Conservation (phyloP, 345 rosid genomes). For the Psidium friedrichsthalianum region DNA sequence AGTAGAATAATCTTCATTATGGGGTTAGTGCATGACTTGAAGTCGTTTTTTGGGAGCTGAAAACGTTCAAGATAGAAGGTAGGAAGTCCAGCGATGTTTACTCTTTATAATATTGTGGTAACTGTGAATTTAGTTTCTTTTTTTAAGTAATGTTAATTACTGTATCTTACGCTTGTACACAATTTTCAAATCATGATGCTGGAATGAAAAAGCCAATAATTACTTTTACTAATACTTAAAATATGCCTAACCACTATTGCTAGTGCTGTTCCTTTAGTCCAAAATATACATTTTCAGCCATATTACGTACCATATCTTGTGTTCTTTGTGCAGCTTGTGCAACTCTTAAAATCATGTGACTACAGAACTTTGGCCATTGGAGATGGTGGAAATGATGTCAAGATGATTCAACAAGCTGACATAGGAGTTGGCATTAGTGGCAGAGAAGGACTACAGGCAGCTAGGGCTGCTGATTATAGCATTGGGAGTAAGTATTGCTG, state of each 20-base stretch:
- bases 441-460: constrained; percentile 98
- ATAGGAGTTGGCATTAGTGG: constrained; percentile 98
- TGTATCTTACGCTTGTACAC: not conserved
- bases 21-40: not conserved
- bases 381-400: constrained; percentile 99
- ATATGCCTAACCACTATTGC: not conserved
- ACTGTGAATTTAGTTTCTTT: not conserved
- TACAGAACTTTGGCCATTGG: constrained; percentile 96
- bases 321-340: constrained; percentile 60
- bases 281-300: not conserved
- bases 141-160: not conserved
- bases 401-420: constrained; percentile 99
- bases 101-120: not conserved
- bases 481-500: constrained; percentile 65
- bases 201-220: not conserved
- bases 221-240: not conserved
- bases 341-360: constrained; percentile 84
- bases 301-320: not conserved
- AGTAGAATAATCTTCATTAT: not conserved
- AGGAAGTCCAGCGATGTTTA: not conserved
- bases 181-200: not conserved
- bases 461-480: constrained; percentile 98
- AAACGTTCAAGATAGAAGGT: not conserved
- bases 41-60: not conserved
- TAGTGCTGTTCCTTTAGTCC: not conserved